phyloP scores from a whole-genome alignment of 2,329 filamentous ascomycete genomes.

The Arthrobotrys pseudoclavata region DNA sequence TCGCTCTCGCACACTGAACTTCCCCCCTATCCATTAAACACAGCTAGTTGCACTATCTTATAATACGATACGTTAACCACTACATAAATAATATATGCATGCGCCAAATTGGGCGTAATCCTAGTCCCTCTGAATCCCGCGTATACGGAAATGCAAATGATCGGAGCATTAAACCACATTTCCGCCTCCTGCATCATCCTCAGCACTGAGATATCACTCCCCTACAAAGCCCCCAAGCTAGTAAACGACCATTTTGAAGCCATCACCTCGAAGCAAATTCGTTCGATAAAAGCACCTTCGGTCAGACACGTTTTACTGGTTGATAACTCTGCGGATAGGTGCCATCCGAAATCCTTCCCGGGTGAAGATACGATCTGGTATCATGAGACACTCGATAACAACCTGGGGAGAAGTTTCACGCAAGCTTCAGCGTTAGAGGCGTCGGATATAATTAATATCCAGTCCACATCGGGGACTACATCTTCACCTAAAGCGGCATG shows the following conservation, averaged over 20 bases:
- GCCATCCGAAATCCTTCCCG: conserved; percentile 67
- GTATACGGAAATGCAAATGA: conserved; percentile 84
- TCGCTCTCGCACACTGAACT: too few relatives aligned
- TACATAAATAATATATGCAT: conserved; percentile 72
- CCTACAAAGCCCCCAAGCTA: conserved; percentile 74
- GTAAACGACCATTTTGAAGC: conserved; percentile 65
- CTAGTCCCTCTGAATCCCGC: conserved; percentile 89
- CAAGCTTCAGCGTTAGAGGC: conserved; percentile 67
- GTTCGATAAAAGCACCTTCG: conserved; percentile 69
- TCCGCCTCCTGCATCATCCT: conserved; percentile 80
- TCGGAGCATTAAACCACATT: conserved; percentile 82
- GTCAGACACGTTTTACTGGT: conserved; percentile 81
- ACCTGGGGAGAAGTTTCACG: neutral
- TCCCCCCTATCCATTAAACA: too few relatives aligned
- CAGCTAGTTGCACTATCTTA: too few relatives aligned
- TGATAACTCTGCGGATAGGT: conserved; percentile 77
- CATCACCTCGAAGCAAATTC: conserved; percentile 61
- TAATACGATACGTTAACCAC: too few relatives aligned
- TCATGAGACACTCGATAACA: conserved; percentile 64
- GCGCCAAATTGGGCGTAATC: conserved; percentile 92
- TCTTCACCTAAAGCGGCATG: conserved; percentile 91
- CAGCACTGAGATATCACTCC: conserved; percentile 84
- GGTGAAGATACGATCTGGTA: conserved; percentile 69
- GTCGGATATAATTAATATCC: conserved; percentile 87
- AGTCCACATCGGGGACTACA: conserved; percentile 87